Percentiles rank a stretch among this genome's conserved stretches.
Conservation (phyloP, 768 basidiomycete genomes). For the Pleurotus pulmonarius region DNA sequence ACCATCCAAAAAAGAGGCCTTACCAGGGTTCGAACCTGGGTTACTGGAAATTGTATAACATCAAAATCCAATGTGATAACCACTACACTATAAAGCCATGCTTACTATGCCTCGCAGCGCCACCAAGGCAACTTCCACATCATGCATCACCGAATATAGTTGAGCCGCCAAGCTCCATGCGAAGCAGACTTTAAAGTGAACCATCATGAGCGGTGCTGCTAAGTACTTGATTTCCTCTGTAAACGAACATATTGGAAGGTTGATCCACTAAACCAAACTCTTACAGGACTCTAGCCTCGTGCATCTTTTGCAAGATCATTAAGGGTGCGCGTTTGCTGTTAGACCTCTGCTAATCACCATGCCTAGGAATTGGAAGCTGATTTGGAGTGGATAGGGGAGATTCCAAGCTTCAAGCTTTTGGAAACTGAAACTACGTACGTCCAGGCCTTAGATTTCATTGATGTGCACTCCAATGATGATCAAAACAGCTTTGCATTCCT, state of each 20-base stretch:
- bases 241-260: neutral
- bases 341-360: neutral
- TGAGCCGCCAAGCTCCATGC: too few species aligned
- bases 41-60: conserved; percentile 3
- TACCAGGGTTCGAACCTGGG: conserved; percentile 7
- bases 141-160: neutral
- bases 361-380: neutral
- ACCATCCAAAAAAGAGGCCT: neutral
- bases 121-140: neutral
- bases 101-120: neutral
- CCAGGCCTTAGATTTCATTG: too few species aligned
- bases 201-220: conserved; percentile 26
- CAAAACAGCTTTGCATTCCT: conserved; percentile 75
- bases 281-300: conserved; percentile 53
- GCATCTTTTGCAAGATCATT: conserved; percentile 95
- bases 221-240: conserved; percentile 24
- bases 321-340: conserved; percentile 48
- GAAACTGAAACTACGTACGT: conserved; percentile 73
- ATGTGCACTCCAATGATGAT: too few species aligned
- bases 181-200: conserved; percentile 5
- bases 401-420: conserved; percentile 82
- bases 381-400: conserved; percentile 60
- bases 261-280: conserved; percentile 1
- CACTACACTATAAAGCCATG: conserved; percentile 6
- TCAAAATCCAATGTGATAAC: conserved; percentile 7